Evolutionary conservation across 2,329 filamentous ascomycete genomes (phyloP).

Genomic region (Sporothrix luriei): DNA sequence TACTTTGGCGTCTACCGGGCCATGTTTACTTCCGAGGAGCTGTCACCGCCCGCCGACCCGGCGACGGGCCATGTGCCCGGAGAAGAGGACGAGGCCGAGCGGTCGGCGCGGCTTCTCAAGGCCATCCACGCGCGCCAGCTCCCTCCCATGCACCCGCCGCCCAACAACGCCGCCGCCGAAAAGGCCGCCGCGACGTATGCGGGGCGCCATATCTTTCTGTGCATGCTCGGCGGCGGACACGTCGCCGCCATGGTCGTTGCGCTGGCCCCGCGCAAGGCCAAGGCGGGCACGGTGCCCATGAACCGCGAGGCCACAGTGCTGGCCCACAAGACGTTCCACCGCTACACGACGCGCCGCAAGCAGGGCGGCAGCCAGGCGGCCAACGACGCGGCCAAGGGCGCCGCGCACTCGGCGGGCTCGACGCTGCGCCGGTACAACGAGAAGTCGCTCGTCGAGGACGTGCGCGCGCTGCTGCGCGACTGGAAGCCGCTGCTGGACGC

Average conservation of each 20-base stretch:
- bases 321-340: conserved; percentile 96
- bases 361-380: conserved; percentile 94
- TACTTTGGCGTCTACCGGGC: conserved; percentile 85
- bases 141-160: conserved; percentile 57
- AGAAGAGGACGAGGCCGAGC: conserved; percentile 5
- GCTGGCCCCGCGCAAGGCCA: conserved; percentile 75
- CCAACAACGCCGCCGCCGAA: conserved; percentile 53
- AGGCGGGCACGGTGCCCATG: conserved; percentile 68
- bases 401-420: conserved; percentile 80
- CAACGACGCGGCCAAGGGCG: conserved; percentile 46
- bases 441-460: conserved; percentile 83
- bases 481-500: conserved; percentile 87
- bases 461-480: conserved; percentile 74
- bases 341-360: conserved; percentile 93
- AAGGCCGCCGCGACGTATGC: conserved; percentile 55
- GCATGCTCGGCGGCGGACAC: conserved; percentile 97
- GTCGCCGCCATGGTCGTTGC: conserved; percentile 97
- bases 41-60: conserved; percentile 40
- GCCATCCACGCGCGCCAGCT: conserved; percentile 77
- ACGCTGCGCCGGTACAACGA: conserved; percentile 92
- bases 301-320: conserved; percentile 85
- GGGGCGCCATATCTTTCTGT: conserved; percentile 87
- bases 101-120: conserved; percentile 55
- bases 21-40: conserved; percentile 73
- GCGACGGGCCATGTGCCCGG: neutral